Conservation (phyloP, 192 early-diverging fungal genomes). For the Ambispora gerdemannii region DNA sequence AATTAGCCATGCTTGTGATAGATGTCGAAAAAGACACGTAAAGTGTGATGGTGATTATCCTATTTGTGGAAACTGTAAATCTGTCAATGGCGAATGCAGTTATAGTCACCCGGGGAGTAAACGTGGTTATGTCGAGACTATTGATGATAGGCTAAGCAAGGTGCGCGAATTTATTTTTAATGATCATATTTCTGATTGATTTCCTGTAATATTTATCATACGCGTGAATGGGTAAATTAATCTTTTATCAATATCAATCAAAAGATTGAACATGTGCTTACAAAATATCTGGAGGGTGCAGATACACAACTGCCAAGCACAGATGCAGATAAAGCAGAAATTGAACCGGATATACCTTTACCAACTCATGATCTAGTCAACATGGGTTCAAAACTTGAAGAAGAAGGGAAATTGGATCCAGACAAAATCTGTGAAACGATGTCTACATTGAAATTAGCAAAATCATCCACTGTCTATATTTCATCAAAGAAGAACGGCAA, state of each 20-base stretch:
- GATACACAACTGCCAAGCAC: slow-evolving; percentile 10
- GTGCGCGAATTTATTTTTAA: background rate
- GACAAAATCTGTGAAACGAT: background rate
- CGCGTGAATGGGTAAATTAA: background rate
- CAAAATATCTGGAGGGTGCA: slow-evolving; percentile 14
- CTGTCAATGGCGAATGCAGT: slow-evolving; percentile 54
- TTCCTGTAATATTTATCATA: background rate
- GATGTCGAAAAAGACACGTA: slow-evolving; percentile 63
- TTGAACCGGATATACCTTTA: background rate
- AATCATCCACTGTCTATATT: slow-evolving; percentile 1
- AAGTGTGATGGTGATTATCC: slow-evolving; percentile 65
- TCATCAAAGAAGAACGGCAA: background rate
- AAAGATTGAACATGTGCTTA: slow-evolving; percentile 22
- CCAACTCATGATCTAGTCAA: slow-evolving; percentile 12
- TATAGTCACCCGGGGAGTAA: slow-evolving; percentile 66
- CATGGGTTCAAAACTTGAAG: background rate
- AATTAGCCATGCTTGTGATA: slow-evolving; percentile 48
- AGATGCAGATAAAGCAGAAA: background rate
- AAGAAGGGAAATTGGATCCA: background rate
- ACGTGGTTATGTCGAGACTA: slow-evolving; percentile 72
- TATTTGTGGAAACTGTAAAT: slow-evolving; percentile 61
- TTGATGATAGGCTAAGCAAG: slow-evolving; percentile 60
- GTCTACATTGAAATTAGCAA: background rate
- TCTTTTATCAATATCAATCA: background rate
- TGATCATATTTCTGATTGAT: background rate